Base-by-base conservation (phyloP, 2,329 filamentous ascomycete species). In the Botrytis medusae region DNA sequence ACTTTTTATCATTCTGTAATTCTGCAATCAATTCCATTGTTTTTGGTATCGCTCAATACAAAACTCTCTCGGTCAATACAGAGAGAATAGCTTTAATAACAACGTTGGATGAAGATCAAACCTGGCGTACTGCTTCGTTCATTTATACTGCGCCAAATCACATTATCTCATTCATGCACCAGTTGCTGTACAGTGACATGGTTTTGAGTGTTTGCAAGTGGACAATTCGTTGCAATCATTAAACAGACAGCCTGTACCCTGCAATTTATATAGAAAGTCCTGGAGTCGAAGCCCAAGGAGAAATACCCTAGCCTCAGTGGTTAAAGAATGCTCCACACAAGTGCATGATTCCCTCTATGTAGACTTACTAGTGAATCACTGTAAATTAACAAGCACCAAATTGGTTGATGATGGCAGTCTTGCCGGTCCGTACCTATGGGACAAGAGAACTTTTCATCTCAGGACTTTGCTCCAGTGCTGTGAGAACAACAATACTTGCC, bases 1-100 rank as follows among this genome's bases (percentile, higher is more conserved):
- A 51, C 4, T 51, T 51, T 9, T 51, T 51, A 25, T 25, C 22
- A 25, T 51, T 0, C 22, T 4, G 20, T 12, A 22, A 48, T 4
- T 48, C 1, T 51, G 22, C 25, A 2, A 51, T 51, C 4, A n/a
- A 51, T 16, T 4, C 48, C 25, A 51, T 51, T n/a, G 10, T 51
- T 51, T 7, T n/a, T n/a, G 48, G 10, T n/a, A 4, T n/a, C 25
- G 1, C 12, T 51, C 12, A 51, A 2, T n/a, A n/a, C 10, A n/a
- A 16, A 2, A 54, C 2, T 54, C 2, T n/a, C 25, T n/a, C 25
- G 2, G 12, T n/a, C 7, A 5, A 8, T n/a, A 1, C 0, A n/a
- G 48, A 54, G 0, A n/a, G 1, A 1, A 54, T 3, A 0, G 0
- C 7, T 54, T 25, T n/a, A 25, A 51, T 5, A 51, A 46, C 18